Evolutionary conservation across 2,329 filamentous ascomycete genomes (phyloP), one percentile per base, ranked within the genome.

Genomic region (Fusarium penzigii): DNA sequence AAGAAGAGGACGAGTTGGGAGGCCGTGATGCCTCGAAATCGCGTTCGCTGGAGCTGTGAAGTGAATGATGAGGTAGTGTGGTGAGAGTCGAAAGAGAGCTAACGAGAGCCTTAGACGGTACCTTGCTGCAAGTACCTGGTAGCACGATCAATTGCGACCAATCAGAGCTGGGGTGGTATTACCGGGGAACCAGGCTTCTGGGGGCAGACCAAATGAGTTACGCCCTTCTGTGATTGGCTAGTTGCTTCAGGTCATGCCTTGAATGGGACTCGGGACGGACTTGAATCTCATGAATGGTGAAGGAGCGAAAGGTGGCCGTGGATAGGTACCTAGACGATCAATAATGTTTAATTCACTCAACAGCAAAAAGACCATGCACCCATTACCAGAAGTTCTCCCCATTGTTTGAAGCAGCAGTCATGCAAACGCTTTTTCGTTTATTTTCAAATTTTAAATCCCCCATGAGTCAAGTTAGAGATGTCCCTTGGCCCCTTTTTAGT

Each of bases 61-160:
- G 53, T 60, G 61, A 56, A 55, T 57, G 59, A 60, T 54, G 32
- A 14, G 32, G 13, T 36, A 14, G 32, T 36, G 32, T 5, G 49
- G 42, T 43, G 48, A 54, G 56, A 58, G 56, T 56, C 63, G 57
- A 63, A 52, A 61, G 57, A 60, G 55, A 49, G 57, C 42, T 52
- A 44, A 29, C 50, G 48, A 52, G 58, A 49, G 44, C 49, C 39
- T 17, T n/a, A 45, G 20, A 32, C 17, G 36, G 32, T 40, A 46
- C 42, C 41, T 36, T 36, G 32, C 10, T 14, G 32, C 13, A 14
- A 14, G 32, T 36, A 36, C 32, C 32, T 36, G 5, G 10, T 36
- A 14, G 13, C 32, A 49, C 51, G 34, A 48, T 42, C 40, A 45
- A 41, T 48, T 51, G 51, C 44, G 48, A 44, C 62, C 61, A 65